Percentiles rank a stretch among this genome's conserved stretches.
These are phyloP conservation scores for Xylaria sp. DNA, from an alignment of 2,329 filamentous ascomycete genomes.

Conservation along the genomic window DNA sequence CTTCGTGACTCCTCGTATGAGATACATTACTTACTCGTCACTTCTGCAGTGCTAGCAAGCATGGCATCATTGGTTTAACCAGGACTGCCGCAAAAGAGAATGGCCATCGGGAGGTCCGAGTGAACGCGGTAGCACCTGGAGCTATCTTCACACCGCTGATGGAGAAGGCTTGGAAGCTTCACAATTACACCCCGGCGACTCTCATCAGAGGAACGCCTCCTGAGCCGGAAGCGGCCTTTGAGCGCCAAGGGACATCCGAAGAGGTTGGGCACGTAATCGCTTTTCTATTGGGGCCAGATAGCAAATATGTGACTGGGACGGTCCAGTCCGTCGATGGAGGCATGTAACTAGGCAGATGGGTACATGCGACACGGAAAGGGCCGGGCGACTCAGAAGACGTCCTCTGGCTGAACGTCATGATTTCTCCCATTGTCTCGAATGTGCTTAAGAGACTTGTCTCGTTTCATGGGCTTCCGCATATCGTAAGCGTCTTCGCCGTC, in stretches of 20 bases:
- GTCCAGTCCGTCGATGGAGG: constrained; percentile 60
- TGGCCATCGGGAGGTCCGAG: constrained; percentile 56
- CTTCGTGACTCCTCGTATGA: neutral
- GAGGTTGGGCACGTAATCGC: constrained; percentile 59
- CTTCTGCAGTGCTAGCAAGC: constrained; percentile 36
- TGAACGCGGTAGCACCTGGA: constrained; percentile 61
- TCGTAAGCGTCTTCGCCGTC: constrained; percentile 89
- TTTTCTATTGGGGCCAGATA: constrained; percentile 60
- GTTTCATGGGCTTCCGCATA: constrained; percentile 91
- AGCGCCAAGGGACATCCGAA: constrained; percentile 58
- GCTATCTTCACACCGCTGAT: constrained; percentile 62
- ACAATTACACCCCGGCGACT: constrained; percentile 50
- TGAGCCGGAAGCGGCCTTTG: constrained; percentile 55
- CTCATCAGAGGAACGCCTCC: constrained; percentile 45
- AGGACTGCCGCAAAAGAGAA: constrained; percentile 51
- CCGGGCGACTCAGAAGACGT: constrained; percentile 75
- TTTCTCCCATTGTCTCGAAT: constrained; percentile 83
- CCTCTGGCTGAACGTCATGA: constrained; percentile 79
- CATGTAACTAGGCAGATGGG: constrained; percentile 38
- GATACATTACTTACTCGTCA: constrained; percentile 28
- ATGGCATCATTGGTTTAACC: constrained; percentile 51
- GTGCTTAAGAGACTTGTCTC: constrained; percentile 80
- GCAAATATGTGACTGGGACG: constrained; percentile 58
- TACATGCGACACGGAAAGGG: constrained; percentile 10
- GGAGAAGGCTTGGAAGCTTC: constrained; percentile 55